Evolutionary conservation across 2,329 filamentous ascomycete species (phyloP).

Genomic region (Ophiocordyceps camponoti-leonardi): DNA sequence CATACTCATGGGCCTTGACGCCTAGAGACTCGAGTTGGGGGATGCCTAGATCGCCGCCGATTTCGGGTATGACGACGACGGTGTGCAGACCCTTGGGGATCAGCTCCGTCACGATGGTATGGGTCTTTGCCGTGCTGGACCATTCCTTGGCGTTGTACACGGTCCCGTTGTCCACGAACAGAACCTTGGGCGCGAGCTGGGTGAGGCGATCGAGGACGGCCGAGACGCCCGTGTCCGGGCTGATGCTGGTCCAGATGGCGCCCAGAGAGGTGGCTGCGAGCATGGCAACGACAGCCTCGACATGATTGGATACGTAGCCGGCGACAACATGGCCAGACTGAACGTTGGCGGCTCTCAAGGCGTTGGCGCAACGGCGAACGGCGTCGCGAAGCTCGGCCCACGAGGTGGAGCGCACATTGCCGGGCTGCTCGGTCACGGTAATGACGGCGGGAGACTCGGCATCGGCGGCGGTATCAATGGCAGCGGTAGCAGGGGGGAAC

Average conservation of each 20-base stretch:
- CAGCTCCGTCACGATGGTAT: slow-evolving; percentile 55
- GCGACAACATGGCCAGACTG: slow-evolving; percentile 37
- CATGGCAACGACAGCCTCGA: slow-evolving; percentile 75
- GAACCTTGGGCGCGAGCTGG: slow-evolving; percentile 67
- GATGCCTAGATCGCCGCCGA: slow-evolving; percentile 27
- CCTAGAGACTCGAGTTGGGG: slow-evolving; percentile 21
- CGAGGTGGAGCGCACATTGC: slow-evolving; percentile 37
- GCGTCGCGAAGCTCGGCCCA: slow-evolving; percentile 70
- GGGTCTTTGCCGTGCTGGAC: slow-evolving; percentile 61
- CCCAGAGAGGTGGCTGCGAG: slow-evolving; percentile 68
- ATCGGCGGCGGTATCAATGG: slow-evolving; percentile 15
- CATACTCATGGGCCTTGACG: slow-evolving; percentile 25
- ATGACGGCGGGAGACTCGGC: slow-evolving; percentile 54
- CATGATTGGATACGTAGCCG: slow-evolving; percentile 77
- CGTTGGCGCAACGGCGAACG: slow-evolving; percentile 56
- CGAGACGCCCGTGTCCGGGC: slow-evolving; percentile 79
- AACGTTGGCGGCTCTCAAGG: slow-evolving; percentile 50
- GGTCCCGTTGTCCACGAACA: slow-evolving; percentile 78
- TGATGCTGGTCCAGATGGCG: slow-evolving; percentile 84
- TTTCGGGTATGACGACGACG: slow-evolving; percentile 59
- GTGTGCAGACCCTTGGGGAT: slow-evolving; percentile 40
- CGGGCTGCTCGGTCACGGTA: slow-evolving; percentile 57
- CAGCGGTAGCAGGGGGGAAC: slow-evolving; percentile 38
- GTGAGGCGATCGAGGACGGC: slow-evolving; percentile 75
- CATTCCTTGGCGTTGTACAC: slow-evolving; percentile 87